Evolutionary conservation across 495 filamentous ascomycete genomes (phyloP).

Genomic region (Penicillium samsonianum): DNA sequence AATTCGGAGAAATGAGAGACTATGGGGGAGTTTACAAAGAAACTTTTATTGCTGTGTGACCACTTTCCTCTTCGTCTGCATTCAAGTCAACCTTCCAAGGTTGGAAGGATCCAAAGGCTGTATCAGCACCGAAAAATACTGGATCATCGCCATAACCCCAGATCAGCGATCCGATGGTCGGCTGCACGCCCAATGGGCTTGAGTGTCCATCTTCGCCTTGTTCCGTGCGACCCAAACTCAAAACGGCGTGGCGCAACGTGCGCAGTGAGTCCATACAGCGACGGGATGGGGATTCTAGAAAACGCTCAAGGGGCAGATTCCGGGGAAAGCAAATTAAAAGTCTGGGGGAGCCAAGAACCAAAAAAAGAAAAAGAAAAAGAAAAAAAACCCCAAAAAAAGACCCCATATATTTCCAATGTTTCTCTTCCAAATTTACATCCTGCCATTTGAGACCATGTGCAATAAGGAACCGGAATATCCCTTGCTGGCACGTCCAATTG

Average conservation of each 20-base stretch:
- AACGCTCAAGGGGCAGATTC: conserved; percentile 14
- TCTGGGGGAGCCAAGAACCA: conserved; percentile 6
- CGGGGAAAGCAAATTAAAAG: conserved; percentile 12
- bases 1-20: neutral
- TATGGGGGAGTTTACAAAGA: neutral
- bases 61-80: neutral
- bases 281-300: conserved; percentile 26
- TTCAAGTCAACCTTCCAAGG: neutral
- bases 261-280: conserved; percentile 11
- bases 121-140: conserved; percentile 18
- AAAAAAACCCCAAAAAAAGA: neutral
- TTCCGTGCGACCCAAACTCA: conserved; percentile 30
- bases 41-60: neutral
- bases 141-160: conserved; percentile 24
- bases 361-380: neutral
- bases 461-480: conserved; percentile 15
- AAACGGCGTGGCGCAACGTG: conserved; percentile 32
- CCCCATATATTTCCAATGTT: neutral
- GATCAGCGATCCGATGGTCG: conserved; percentile 16
- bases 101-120: neutral
- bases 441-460: conserved; percentile 7
- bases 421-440: neutral
- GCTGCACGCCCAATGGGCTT: conserved; percentile 16
- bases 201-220: conserved; percentile 11
- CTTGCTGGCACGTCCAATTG: conserved; percentile 10